Evolutionary conservation across 805 yeast species (phyloP), one percentile per base, ranked within the genome.

Genomic region (Saccharomyces paradoxus): DNA sequence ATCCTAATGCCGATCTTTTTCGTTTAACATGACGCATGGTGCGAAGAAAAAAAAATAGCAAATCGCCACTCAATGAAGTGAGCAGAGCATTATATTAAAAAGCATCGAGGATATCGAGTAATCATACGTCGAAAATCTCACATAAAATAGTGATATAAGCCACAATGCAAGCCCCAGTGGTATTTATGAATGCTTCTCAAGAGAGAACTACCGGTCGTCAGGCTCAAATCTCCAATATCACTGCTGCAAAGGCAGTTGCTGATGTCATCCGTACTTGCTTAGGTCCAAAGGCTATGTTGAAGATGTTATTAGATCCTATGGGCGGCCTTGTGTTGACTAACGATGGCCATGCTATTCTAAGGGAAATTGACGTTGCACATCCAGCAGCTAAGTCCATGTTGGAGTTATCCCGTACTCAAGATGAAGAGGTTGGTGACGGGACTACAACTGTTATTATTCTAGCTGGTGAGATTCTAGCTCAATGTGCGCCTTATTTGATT

Each of bases 311-410:
- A 59, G 99, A 94, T 69, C 99, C 99, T 55, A 74, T 75, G 79
- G 92, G 94, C 31, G 99, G 99, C 31, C 87, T 94, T 61, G 97
- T 92, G 14, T 78, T 94, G 60, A 94, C 99, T 55, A 94, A 94
- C 73, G 99, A 94, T 71, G 99, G 99, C 13, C 99, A 94, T 73
- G 99, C 99, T 17, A 94, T 94, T 62, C 77, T 94, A 63, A 82
- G 99, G 68, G 99, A 94, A 70, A 94, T 94, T 62, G 98, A 92
- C 69, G 96, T 87, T 54, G 90, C 97, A 3, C 99, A 94, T 70
- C 99, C 99, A 10, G 99, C 99, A 4, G 99, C 99, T 49, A 94
- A 94, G 74, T 87, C 96, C 31, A 94, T 94, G 98, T 87, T 94
- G 67, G 99, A 94, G 74, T 81, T 94, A 61, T 84, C 94, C 65